Conservation (phyloP, 2,329 filamentous ascomycete species). For the Diaporthe humulicola region DNA sequence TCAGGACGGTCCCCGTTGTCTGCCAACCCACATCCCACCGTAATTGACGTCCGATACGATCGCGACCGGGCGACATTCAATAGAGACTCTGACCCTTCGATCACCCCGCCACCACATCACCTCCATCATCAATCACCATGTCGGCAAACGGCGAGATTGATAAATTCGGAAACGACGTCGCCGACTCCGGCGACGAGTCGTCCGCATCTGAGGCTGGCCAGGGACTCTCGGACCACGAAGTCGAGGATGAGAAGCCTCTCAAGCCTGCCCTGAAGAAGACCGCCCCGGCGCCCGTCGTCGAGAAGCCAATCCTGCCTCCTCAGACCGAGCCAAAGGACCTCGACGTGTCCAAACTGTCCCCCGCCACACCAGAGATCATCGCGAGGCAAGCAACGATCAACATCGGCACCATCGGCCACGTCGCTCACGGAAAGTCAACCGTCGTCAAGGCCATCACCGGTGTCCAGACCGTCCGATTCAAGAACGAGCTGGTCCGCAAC, state of each 20-base stretch:
- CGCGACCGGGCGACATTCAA: no score
- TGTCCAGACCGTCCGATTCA: constrained; percentile 98
- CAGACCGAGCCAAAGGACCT: constrained; percentile 94
- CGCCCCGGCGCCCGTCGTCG: constrained; percentile 68
- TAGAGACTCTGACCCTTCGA: not conserved
- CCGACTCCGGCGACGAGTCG: constrained; percentile 75
- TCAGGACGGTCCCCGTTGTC: not conserved
- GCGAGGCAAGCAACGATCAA: constrained; percentile 98
- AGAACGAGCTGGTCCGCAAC: constrained; percentile 99
- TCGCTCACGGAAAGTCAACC: constrained; percentile 98
- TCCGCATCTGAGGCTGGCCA: constrained; percentile 68
- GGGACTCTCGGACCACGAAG: constrained; percentile 66
- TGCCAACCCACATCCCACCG: not conserved
- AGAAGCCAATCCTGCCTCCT: constrained; percentile 74
- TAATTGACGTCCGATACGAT: not conserved
- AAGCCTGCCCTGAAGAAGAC: constrained; percentile 92
- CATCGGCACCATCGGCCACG: constrained; percentile 97
- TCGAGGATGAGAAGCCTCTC: constrained; percentile 74
- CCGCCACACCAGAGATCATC: constrained; percentile 96
- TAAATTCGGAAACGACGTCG: constrained; percentile 79
- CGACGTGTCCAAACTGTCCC: constrained; percentile 83
- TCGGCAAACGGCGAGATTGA: constrained; percentile 66
- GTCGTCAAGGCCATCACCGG: constrained; percentile 99
- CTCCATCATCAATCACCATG: constrained; percentile 54
- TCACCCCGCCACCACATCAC: constrained; percentile 23